Conservation (phyloP, 177 flowering plant species). For the Vitis hybrid region DNA sequence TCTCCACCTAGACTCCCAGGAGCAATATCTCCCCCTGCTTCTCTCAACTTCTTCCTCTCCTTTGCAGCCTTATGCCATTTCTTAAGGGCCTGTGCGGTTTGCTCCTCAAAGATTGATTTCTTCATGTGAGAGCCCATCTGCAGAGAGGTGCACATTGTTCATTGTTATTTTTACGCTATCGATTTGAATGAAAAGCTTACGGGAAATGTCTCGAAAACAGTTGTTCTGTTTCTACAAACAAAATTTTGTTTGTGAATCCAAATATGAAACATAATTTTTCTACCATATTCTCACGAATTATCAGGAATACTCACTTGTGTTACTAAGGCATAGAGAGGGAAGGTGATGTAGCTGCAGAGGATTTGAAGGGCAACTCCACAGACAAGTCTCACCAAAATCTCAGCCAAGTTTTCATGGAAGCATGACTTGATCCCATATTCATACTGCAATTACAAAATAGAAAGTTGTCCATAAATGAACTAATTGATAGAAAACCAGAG, state of each 20-base stretch:
- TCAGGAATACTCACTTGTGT: conserved; percentile 48
- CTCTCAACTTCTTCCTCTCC: conserved; percentile 33
- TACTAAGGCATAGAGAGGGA: conserved; percentile 71
- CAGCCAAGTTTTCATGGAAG: conserved; percentile 46
- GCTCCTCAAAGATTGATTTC: conserved; percentile 66
- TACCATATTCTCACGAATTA: too few species aligned
- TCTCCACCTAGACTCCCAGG: conserved; percentile 28
- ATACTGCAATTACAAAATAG: conserved; percentile 35
- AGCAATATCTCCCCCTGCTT: conserved; percentile 15
- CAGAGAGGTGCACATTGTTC: background rate
- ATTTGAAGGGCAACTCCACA: conserved; percentile 50
- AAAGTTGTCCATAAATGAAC: too few species aligned
- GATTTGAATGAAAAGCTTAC: background rate
- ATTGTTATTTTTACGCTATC: background rate
- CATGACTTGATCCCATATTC: conserved; percentile 55
- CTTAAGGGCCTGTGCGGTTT: conserved; percentile 57
- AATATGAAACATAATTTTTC: too few species aligned
- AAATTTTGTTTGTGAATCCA: too few species aligned
- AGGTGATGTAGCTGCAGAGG: conserved; percentile 69
- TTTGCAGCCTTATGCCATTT: conserved; percentile 61
- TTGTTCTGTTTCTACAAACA: too few species aligned
- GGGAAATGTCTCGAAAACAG: background rate
- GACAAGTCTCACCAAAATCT: conserved; percentile 30
- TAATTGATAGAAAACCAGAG: background rate
- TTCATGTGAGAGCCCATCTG: conserved; percentile 85